Base-by-base conservation (phyloP, 2,329 filamentous ascomycete species). In the Sclerotinia subarctica region DNA sequence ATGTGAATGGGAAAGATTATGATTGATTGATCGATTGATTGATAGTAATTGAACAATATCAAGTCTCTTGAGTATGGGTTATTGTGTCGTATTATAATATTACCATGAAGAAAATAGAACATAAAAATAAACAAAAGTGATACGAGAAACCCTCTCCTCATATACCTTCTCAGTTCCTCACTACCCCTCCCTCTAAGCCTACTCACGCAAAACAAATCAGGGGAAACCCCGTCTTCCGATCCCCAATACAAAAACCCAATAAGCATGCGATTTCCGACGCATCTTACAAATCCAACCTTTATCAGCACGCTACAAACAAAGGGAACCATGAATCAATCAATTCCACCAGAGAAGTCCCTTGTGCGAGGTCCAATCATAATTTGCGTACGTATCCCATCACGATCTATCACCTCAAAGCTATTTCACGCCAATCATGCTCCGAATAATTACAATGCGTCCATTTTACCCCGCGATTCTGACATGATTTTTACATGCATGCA, bases 101-200 rank as follows among this genome's bases (percentile, higher is more conserved):
- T n/a, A 6, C 10, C 32, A 26, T n/a, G 3, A n/a, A 6, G 10
- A n/a, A 6, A 10, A 21, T 29, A 0, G 5, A 17, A 10, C 3
- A 21, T 3, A 0, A 32, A 5, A 15, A n/a, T 0, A 17, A 17
- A 17, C 0, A 0, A 24, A 35, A 47, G 29, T 4, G 0, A 6
- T 6, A 17, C 17, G 57, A 60, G 57, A n/a, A 35, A 47, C 32
- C 8, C 26, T 32, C 57, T 60, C 42, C 26, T 60, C 44, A 60
- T 60, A 60, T 60, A 60, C 57, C 21, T 6, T 19, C 8, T 11
- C 21, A 0, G n/a, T n/a, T n/a, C 26, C 52, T 21, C 52, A 2
- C 21, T 13, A 42, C 26, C 17, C 42, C 24, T 57, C 35, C 17
- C 13, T 32, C 32, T 32, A 32, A 29, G 5, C 4, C 17, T 10